A percentile compares a stretch with the other conserved stretches of the same genome.
These are phyloP conservation scores for Penicillium sp. DNA, from an alignment of 2,329 filamentous ascomycete species.

Conservation along the genomic window DNA sequence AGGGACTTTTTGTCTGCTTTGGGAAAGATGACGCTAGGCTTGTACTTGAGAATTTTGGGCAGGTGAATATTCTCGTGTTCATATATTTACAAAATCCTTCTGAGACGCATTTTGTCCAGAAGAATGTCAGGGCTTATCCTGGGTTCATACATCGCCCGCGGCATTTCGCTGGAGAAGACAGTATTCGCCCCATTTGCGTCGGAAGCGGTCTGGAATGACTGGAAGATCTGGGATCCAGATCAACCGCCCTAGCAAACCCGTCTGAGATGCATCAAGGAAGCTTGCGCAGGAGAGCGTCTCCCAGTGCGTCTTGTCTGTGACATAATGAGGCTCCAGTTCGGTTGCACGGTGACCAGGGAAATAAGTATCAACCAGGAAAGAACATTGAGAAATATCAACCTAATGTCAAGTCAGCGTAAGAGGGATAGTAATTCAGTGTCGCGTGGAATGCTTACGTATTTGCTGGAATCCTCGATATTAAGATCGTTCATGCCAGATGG, in stretches of 20 bases:
- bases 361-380: conserved; percentile 84
- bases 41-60: conserved; percentile 10
- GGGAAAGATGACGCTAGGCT: conserved; percentile 30
- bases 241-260: conserved; percentile 69
- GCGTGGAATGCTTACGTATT: conserved; percentile 66
- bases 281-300: conserved; percentile 69
- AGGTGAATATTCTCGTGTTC: background rate
- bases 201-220: conserved; percentile 66
- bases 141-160: conserved; percentile 7
- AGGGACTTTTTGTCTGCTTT: conserved; percentile 40
- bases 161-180: conserved; percentile 67
- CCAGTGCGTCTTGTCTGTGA: conserved; percentile 73
- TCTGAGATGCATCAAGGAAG: conserved; percentile 78
- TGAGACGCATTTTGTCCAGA: background rate
- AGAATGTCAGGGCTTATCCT: background rate
- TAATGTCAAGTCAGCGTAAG: conserved; percentile 31
- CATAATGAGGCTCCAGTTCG: conserved; percentile 74
- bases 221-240: conserved; percentile 76
- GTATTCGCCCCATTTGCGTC: conserved; percentile 81
- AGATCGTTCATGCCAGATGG: conserved; percentile 87
- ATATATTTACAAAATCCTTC: conserved; percentile 1
- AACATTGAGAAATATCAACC: conserved; percentile 70
- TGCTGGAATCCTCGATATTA: conserved; percentile 80
- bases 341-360: conserved; percentile 63
- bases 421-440: background rate